Conservation (phyloP, 208 protist genomes). For the Leptomonas pyrrhocoris region DNA sequence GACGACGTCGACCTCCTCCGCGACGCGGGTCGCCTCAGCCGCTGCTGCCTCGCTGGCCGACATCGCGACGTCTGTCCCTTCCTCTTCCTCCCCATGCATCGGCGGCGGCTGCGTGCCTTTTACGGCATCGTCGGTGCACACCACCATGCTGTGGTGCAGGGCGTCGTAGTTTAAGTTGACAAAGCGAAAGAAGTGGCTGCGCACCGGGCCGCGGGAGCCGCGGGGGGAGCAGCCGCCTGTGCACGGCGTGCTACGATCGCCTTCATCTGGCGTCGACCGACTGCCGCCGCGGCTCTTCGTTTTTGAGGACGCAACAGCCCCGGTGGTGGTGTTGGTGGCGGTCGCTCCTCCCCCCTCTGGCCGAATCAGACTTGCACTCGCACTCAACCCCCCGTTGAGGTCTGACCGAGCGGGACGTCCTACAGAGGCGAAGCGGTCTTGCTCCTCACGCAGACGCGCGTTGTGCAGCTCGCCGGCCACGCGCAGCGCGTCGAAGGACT, state of each 20-base stretch:
- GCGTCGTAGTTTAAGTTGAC: constrained; percentile 64
- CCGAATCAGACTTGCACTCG: neutral
- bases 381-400: neutral
- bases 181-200: constrained; percentile 41
- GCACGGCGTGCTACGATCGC: neutral
- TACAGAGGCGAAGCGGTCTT: neutral
- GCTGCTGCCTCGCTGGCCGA: constrained; percentile 1
- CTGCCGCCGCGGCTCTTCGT: constrained; percentile 4
- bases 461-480: constrained; percentile 40
- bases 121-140: constrained; percentile 18
- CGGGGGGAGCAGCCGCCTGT: neutral
- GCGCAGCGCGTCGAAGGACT: constrained; percentile 74
- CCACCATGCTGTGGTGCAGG: constrained; percentile 37
- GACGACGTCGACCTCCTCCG: constrained; percentile 63
- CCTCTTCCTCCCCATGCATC: neutral
- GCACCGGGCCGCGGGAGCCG: neutral
- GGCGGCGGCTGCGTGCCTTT: neutral
- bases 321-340: neutral
- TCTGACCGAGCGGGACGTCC: neutral
- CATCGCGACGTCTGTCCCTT: neutral
- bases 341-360: neutral
- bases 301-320: neutral
- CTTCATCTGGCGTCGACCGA: neutral
- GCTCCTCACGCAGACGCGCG: constrained; percentile 9
- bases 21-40: constrained; percentile 1